A percentile compares a stretch with the other conserved stretches of the same genome.
Conservation (phyloP, 805 yeast genomes). For the Kazachstania taianensis region DNA sequence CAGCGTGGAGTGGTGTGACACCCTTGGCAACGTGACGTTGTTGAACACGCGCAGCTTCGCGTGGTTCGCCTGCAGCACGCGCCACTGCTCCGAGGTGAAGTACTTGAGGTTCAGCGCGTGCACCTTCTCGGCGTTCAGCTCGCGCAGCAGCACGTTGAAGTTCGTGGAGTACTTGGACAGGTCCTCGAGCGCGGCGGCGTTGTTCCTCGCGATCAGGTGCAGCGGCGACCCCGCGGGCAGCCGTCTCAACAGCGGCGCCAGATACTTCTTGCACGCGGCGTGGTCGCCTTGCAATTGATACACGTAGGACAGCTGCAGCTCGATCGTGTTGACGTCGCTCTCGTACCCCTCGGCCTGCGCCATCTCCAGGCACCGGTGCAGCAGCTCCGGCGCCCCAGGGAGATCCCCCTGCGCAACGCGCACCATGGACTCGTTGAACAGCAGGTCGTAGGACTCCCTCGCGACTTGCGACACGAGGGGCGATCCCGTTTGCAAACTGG, state of each 20-base stretch:
- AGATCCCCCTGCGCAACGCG: slow-evolving; percentile 36
- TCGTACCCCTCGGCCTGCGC: slow-evolving; percentile 33
- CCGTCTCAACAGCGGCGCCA: slow-evolving; percentile 26
- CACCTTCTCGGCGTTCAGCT: slow-evolving; percentile 22
- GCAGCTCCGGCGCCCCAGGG: slow-evolving; percentile 32
- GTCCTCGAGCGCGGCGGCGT: slow-evolving; percentile 21
- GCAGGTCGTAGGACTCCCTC: slow-evolving; percentile 43
- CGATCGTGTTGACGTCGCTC: slow-evolving; percentile 51
- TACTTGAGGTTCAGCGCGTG: slow-evolving; percentile 15
- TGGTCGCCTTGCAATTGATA: slow-evolving; percentile 34
- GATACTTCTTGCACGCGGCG: slow-evolving; percentile 30
- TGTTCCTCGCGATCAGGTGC: slow-evolving; percentile 25
- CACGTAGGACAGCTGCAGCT: slow-evolving; percentile 50
- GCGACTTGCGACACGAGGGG: slow-evolving; percentile 11
- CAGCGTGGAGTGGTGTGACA: slow-evolving; percentile 8
- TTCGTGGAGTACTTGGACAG: slow-evolving; percentile 26
- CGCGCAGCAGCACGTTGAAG: slow-evolving; percentile 27
- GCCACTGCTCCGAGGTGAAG: slow-evolving; percentile 23
- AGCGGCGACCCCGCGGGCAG: slow-evolving; percentile 20
- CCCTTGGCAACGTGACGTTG: slow-evolving; percentile 14
- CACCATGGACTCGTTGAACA: slow-evolving; percentile 56
- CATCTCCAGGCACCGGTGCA: slow-evolving; percentile 36
- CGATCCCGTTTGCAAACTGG: slow-evolving; percentile 6
- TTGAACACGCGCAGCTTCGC: slow-evolving; percentile 21
- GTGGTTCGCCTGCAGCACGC: slow-evolving; percentile 13